Evolutionary conservation across 352 stramenopile species (phyloP).

Genomic region (Phytopythium cucurbitacearum): DNA sequence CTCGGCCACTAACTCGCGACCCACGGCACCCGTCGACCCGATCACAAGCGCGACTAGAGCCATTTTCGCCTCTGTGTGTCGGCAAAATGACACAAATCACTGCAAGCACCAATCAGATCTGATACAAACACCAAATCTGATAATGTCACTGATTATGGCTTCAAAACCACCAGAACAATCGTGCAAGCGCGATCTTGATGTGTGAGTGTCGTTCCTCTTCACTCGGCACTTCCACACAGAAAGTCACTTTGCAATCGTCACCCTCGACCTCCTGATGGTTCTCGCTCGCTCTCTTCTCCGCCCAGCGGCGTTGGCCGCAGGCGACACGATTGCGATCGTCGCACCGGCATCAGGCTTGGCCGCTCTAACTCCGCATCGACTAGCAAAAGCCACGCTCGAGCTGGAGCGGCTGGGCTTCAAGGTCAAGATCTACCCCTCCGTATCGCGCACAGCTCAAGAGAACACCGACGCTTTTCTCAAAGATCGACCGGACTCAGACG

Average conservation of each 20-base stretch:
- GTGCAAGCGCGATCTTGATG: too few species aligned
- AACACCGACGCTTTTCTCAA: slow-evolving; percentile 12
- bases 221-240: not conserved
- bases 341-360: slow-evolving; percentile 40
- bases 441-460: slow-evolving; percentile 24
- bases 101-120: too few species aligned
- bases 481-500: slow-evolving; percentile 3
- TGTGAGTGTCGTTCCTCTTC: not conserved
- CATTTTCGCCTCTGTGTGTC: slow-evolving; percentile 6
- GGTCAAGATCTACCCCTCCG: slow-evolving; percentile 45
- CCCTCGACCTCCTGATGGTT: too few species aligned
- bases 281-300: not conserved
- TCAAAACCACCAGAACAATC: slow-evolving; percentile 3
- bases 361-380: slow-evolving; percentile 33
- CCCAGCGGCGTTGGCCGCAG: slow-evolving; percentile 19
- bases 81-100: too few species aligned
- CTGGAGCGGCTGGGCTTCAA: slow-evolving; percentile 31
- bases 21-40: slow-evolving; percentile 58
- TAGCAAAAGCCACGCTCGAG: slow-evolving; percentile 26
- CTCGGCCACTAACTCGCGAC: slow-evolving; percentile 57
- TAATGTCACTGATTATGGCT: too few species aligned
- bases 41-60: slow-evolving; percentile 50
- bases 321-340: slow-evolving; percentile 52
- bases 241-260: too few species aligned
- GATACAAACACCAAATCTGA: too few species aligned